Evolutionary conservation across 2,329 filamentous ascomycete genomes (phyloP), one percentile per base, ranked within the genome.

Genomic region (Lomentospora prolificans): DNA sequence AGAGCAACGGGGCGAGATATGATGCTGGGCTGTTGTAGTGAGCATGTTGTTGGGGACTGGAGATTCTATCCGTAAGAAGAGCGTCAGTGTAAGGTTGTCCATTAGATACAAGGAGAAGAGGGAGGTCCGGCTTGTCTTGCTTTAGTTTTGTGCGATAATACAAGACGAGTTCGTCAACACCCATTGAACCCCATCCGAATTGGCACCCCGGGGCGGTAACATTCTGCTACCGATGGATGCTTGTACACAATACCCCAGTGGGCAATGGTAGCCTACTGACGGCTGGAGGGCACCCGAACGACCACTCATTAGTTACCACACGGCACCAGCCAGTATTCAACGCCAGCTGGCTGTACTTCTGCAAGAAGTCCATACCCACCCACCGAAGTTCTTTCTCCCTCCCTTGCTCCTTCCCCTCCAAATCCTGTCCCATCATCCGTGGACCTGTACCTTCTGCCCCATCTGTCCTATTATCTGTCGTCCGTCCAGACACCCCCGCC

Each of bases 251-350:
- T 48, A 48, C 44, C 44, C 44, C 44, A 48, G n/a, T 19, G 4
- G 44, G 44, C 44, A 9, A 19, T 10, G 44, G 22, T 22, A 4
- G 17, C 44, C 22, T 19, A 48, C 44, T 48, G 44, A 48, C 30
- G 7, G 7, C 30, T 33, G 30, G 9, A 27, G 22, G 24, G 14
- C 44, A 3, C 19, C 24, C 36, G 14, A 44, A n/a, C n/a, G n/a
- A 44, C 52, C 52, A 54, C 36, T 46, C 52, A 31, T 22, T 36
- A 44, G 36, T 46, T 28, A 54, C 52, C 36, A 54, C 52, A 54
- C 52, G 24, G 36, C 52, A 44, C 14, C 51, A 44, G 52, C 33
- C 25, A 30, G 52, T 54, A 31, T 24, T 28, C 52, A 54, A 44
- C 52, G 36, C n/a, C n/a, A n/a, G n/a, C n/a, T n/a, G n/a, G n/a